Conservation (phyloP, 1,284 basidiomycete species). For the Retiboletus fuscus region DNA sequence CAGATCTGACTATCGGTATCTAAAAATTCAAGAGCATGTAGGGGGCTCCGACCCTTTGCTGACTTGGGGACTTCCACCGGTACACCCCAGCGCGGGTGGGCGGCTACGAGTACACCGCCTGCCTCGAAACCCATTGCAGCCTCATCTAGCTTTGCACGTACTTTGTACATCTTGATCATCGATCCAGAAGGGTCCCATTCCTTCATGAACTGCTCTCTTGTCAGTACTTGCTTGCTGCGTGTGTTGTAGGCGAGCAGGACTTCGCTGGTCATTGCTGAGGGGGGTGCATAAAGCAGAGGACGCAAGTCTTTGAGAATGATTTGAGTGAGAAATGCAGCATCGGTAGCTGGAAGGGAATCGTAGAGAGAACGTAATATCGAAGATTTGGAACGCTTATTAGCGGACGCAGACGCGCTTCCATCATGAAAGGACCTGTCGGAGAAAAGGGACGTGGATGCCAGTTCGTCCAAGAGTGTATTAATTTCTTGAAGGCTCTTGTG, state of each 20-base stretch:
- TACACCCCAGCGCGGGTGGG: constrained; percentile 55
- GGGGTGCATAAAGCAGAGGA: constrained; percentile 78
- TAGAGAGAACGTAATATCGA: constrained; percentile 67
- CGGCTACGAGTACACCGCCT: constrained; percentile 38
- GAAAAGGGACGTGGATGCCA: constrained; percentile 74
- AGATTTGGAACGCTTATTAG: constrained; percentile 50
- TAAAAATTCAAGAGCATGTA: constrained; percentile 67
- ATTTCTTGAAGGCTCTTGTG: constrained; percentile 62
- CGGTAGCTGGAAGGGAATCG: constrained; percentile 64
- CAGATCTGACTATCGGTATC: constrained; percentile 63
- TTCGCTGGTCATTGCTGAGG: constrained; percentile 54
- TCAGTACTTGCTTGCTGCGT: constrained; percentile 66
- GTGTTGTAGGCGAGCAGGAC: constrained; percentile 68
- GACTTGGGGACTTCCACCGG: constrained; percentile 83
- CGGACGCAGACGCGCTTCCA: constrained; percentile 35
- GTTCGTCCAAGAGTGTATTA: constrained; percentile 75
- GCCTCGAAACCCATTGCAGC: constrained; percentile 66
- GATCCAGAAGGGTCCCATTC: constrained; percentile 72
- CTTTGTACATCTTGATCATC: constrained; percentile 68
- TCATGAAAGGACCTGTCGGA: constrained; percentile 56
- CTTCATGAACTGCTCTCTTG: constrained; percentile 72
- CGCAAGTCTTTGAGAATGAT: constrained; percentile 87
- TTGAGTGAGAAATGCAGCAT: constrained; percentile 78
- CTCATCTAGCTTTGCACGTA: constrained; percentile 68
- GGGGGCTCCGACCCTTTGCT: constrained; percentile 71